phyloP scores from a whole-genome alignment of 2,329 filamentous ascomycete species.

The Hirsutella thompsonii region DNA sequence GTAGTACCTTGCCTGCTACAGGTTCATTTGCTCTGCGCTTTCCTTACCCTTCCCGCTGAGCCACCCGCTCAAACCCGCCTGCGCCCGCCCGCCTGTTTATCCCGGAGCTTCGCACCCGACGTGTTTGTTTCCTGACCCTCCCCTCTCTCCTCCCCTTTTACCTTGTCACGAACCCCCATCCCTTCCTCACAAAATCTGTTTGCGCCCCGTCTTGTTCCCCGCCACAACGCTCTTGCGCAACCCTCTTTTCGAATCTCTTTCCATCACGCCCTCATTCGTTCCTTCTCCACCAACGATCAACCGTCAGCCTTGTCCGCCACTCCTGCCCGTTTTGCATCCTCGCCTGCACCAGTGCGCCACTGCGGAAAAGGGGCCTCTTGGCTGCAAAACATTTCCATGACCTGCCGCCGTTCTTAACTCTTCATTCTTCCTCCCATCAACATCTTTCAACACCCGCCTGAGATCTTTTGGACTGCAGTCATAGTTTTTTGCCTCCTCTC shows the following conservation, averaged over 20 bases:
- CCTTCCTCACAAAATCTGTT: background rate
- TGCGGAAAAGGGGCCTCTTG: background rate
- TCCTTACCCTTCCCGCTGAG: background rate
- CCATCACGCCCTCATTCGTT: background rate
- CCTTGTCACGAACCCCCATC: background rate
- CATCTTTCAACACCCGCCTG: conserved; percentile 10
- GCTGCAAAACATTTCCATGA: conserved; percentile 1
- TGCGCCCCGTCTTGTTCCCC: background rate
- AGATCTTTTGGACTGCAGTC: conserved; percentile 11
- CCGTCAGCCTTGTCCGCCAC: background rate
- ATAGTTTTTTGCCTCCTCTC: conserved; percentile 7
- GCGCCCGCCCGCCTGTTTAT: background rate
- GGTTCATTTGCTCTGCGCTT: background rate
- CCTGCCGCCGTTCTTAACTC: conserved; percentile 1
- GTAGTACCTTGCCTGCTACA: background rate
- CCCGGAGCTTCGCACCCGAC: background rate
- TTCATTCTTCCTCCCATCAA: conserved; percentile 7
- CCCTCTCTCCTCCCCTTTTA: background rate
- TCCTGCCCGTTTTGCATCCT: background rate
- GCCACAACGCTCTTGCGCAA: background rate
- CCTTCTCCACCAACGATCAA: background rate
- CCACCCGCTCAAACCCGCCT: background rate
- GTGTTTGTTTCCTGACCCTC: background rate
- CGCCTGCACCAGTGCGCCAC: background rate
- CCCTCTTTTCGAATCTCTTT: background rate